These are phyloP conservation scores for Salix arbutifolia DNA, from an alignment of 345 rosid genomes.

Conservation along the genomic window DNA sequence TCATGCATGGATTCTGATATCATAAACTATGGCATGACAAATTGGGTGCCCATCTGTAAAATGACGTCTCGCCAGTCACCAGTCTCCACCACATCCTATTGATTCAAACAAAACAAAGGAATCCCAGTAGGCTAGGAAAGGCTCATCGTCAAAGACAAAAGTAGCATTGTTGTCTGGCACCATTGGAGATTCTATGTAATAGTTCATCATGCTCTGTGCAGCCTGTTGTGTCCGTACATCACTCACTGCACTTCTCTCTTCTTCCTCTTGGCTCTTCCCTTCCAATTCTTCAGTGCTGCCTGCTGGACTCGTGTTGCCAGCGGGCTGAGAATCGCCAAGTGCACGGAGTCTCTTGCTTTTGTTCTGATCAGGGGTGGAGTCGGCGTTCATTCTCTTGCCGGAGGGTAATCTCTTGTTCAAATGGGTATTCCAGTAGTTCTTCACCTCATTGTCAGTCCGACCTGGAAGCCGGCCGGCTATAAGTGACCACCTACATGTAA, in stretches of 20 bases:
- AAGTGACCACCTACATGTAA: conserved; percentile 57
- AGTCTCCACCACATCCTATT: conserved; percentile 5
- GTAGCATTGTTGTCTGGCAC: conserved; percentile 21
- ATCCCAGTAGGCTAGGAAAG: conserved; percentile 42
- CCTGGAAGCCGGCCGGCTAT: conserved; percentile 87
- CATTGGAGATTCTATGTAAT: conserved; percentile 37
- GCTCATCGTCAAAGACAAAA: conserved; percentile 38
- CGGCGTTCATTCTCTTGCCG: conserved; percentile 32
- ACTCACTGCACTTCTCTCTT: conserved; percentile 7
- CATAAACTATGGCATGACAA: neutral
- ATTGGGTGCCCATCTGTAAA: neutral
- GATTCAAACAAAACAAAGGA: conserved; percentile 44
- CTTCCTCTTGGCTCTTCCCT: conserved; percentile 12
- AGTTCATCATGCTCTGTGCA: conserved; percentile 34
- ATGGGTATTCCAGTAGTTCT: conserved; percentile 95
- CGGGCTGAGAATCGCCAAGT: conserved; percentile 1
- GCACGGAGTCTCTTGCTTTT: conserved; percentile 5
- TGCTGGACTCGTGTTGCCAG: neutral
- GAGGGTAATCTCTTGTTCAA: conserved; percentile 49
- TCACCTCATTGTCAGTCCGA: conserved; percentile 83
- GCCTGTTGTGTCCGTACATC: conserved; percentile 41
- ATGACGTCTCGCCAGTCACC: neutral
- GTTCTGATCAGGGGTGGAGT: conserved; percentile 4
- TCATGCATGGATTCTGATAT: neutral
- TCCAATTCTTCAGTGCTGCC: conserved; percentile 5